Base-by-base conservation (phyloP, 2,329 filamentous ascomycete species). In the Arthrobotrys iridis region DNA sequence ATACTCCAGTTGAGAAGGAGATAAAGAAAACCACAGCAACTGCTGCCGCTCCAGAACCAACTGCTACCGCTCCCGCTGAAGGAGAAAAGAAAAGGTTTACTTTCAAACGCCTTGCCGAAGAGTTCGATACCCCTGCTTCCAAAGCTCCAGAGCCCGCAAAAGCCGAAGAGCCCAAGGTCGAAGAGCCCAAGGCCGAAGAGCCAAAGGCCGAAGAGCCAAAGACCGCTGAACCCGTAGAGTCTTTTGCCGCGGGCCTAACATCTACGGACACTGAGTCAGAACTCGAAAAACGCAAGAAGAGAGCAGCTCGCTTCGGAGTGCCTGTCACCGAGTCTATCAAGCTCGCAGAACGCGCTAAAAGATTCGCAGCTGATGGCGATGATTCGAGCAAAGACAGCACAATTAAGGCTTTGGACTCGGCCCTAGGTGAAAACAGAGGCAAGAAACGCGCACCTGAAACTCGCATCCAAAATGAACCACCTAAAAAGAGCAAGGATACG, bases 201-300 rank as follows among this genome's bases (percentile, higher is more conserved):
- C 58, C 64, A n/a, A 55, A 52, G 45, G 26, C 60, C 22, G 22
- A 58, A 10, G 28, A 70, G 37, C 10, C 50, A 11, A 52, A 60
- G 24, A 45, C 46, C 35, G 3, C 65, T 3, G 71, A 76, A 18
- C 58, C 64, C 0, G 64, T 43, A 1, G 64, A 76, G 28, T 59
- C 57, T 1, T 68, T 70, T 33, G 40, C 50, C 8, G 72, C 63
- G 3, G 72, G 65, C 3, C n/a, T 70, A 6, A 18, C 58, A 15
- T 28, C 64, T n/a, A 76, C 63, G 13, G 41, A 68, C 55, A 43
- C 64, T 28, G 64, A 76, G 24, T 70, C 72, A 5, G 75, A 77
- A 41, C 70, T 77, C 18, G 75, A 77, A 22, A 77, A 75, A 30
- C 68, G 75, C n/a, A 77, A 77, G 40, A 72, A 67, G 57, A 62